These are phyloP conservation scores for Liquidambar formosana DNA, from an alignment of 164 flowering plant species.

Conservation along the genomic window DNA sequence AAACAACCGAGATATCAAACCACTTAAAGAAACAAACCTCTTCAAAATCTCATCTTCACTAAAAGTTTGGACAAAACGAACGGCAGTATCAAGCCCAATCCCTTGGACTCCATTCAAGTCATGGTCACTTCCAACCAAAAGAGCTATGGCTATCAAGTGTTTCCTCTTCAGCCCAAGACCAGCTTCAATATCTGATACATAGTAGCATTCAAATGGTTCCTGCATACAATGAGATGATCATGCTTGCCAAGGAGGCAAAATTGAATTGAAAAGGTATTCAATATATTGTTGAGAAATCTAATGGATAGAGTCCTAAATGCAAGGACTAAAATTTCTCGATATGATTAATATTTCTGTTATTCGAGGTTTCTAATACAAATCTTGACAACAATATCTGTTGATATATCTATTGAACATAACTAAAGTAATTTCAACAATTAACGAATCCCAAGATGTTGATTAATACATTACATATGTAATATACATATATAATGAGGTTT, in stretches of 20 bases:
- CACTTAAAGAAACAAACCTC: constrained; percentile 40
- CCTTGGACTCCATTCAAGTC: constrained; percentile 82
- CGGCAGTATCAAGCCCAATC: constrained; percentile 77
- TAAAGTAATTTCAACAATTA: too few species aligned
- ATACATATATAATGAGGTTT: too few species aligned
- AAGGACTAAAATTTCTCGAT: too few species aligned
- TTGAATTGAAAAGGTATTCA: constrained; percentile 8
- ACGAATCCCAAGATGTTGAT: too few species aligned
- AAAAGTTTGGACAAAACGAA: constrained; percentile 68
- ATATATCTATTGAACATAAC: too few species aligned
- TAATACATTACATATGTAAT: too few species aligned
- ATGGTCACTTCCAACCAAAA: constrained; percentile 90
- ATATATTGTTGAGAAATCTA: not conserved
- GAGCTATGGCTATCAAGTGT: constrained; percentile 82
- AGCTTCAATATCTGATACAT: constrained; percentile 77
- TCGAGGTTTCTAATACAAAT: too few species aligned
- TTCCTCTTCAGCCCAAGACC: constrained; percentile 83
- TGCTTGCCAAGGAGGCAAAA: constrained; percentile 13
- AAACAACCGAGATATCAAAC: not conserved
- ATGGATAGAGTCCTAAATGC: too few species aligned
- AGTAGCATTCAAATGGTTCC: constrained; percentile 94
- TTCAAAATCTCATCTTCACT: constrained; percentile 69
- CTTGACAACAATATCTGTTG: too few species aligned
- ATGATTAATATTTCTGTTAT: too few species aligned
- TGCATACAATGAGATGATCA: constrained; percentile 38